Base-by-base conservation (phyloP, 345 rosid species). In the Clarkia xantiana region DNA sequence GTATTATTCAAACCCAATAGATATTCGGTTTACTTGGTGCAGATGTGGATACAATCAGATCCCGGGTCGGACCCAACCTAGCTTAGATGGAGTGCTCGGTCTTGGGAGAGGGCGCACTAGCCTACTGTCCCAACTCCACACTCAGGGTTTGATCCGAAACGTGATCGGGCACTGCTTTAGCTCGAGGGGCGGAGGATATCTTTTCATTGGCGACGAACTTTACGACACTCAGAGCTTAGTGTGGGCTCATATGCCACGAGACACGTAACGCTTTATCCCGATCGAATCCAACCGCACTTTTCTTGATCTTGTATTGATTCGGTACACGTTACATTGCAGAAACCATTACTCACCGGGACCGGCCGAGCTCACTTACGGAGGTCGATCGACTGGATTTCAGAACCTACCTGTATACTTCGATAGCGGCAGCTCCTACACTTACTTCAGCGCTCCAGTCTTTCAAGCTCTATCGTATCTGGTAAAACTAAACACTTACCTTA, bases 341-440 rank as follows among this genome's bases (percentile, higher is more conserved):
- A 67, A 84, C 53, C 71, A 78, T 58, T 91, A 87, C 53, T 86
- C 96, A 2, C 95, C 95, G 6, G 90, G 94, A 49, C 48, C 47
- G 18, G 89, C 83, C 8, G 95, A 91, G 39, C 80, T 91, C 51
- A 14, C 57, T 14, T 82, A 62, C 45, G 79, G 74, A 6, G 90
- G 94, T 20, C 82, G 70, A 57, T 34, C 83, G 29, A 78, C 95
- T 0, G 87, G 77, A 42, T 16, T 69, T 14, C 76, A 64, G 66
- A 76, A 87, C 63, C 58, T 91, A 39, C 59, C 46, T 3, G 47
- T 63, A 29, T 54, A 70, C 41, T 75, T 91, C 25, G 98, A 91
- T 67, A 84, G 95, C 38, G 98, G 98, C 47, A 84, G 96, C 68
- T 82, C 98, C 16, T 91, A 86, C 55, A 80, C 87, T n/a, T 91